Evolutionary conservation across 2,329 filamentous ascomycete genomes (phyloP).

Genomic region (Arachnomyces sp.): DNA sequence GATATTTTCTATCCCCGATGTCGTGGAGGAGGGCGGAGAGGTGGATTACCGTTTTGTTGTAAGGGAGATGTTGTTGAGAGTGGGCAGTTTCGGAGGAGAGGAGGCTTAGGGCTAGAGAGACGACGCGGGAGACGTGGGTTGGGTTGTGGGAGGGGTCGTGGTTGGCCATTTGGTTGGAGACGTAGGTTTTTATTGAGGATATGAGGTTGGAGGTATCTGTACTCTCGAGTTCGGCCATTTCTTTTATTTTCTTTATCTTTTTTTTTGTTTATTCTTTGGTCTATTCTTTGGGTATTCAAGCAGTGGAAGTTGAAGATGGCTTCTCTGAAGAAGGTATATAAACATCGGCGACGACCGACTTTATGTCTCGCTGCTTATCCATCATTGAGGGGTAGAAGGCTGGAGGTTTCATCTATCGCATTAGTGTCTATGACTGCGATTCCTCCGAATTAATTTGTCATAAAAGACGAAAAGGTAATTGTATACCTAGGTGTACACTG

Average conservation of each 20-base stretch:
- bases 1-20: conserved; percentile 79
- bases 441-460: no score
- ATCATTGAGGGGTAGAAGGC: no score
- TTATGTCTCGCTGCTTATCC: no score
- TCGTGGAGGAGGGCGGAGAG: conserved; percentile 77
- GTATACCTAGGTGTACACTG: no score
- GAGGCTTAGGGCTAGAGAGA: conserved; percentile 63
- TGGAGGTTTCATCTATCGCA: no score
- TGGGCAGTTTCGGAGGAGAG: conserved; percentile 41
- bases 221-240: conserved; percentile 8
- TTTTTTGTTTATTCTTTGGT: no score
- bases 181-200: conserved; percentile 53
- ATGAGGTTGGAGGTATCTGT: conserved; percentile 39
- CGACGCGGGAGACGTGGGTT: conserved; percentile 71
- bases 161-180: conserved; percentile 63
- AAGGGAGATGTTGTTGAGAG: conserved; percentile 22
- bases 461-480: no score
- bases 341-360: no score
- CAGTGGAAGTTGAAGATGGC: no score
- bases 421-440: no score
- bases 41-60: conserved; percentile 53
- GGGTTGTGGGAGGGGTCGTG: conserved; percentile 84
- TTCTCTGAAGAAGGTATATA: conserved; percentile 24
- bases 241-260: conserved; percentile 7
- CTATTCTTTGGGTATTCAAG: no score